Percentiles rank a stretch among this genome's conserved stretches.
phyloP scores from a whole-genome alignment of 257 asterid species.

The Ilex aquifolium region DNA sequence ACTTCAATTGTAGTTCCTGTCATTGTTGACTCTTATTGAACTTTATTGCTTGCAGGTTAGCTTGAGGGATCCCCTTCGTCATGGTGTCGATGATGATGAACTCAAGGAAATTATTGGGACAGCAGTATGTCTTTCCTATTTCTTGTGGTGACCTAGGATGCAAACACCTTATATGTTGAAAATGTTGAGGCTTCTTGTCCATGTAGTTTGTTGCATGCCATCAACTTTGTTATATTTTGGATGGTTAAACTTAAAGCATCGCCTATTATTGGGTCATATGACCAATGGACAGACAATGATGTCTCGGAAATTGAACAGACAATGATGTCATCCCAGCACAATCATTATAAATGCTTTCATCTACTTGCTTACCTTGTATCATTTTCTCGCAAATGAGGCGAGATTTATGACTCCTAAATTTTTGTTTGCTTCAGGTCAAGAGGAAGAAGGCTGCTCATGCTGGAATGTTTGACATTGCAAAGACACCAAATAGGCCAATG shows the following conservation, averaged over 20 bases:
- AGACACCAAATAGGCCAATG: conserved; percentile 96
- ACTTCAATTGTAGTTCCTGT: not conserved
- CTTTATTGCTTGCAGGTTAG: conserved; percentile 55
- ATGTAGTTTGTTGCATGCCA: not conserved
- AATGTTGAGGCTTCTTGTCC: conserved; percentile 1
- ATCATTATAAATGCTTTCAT: not conserved
- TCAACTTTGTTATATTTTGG: too few relatives aligned
- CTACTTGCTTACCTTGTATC: not conserved
- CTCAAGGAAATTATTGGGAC: conserved; percentile 73
- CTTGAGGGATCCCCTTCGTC: conserved; percentile 88
- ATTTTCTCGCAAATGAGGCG: not conserved
- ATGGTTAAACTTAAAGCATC: not conserved
- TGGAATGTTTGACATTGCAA: conserved; percentile 90
- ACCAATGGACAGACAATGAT: too few relatives aligned
- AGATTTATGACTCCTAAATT: too few relatives aligned
- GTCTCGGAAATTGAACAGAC: not conserved
- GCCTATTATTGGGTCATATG: not conserved
- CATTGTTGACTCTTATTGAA: conserved; percentile 1
- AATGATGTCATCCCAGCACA: not conserved
- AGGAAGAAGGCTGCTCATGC: conserved; percentile 97
- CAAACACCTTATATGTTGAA: conserved; percentile 6
- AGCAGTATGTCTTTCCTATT: conserved; percentile 48
- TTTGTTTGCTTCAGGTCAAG: conserved; percentile 45
- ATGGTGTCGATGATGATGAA: conserved; percentile 67
- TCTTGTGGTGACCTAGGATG: conserved; percentile 10